phyloP scores from a whole-genome alignment of 1,284 basidiomycete genomes.

The Wolfiporia cocos region DNA sequence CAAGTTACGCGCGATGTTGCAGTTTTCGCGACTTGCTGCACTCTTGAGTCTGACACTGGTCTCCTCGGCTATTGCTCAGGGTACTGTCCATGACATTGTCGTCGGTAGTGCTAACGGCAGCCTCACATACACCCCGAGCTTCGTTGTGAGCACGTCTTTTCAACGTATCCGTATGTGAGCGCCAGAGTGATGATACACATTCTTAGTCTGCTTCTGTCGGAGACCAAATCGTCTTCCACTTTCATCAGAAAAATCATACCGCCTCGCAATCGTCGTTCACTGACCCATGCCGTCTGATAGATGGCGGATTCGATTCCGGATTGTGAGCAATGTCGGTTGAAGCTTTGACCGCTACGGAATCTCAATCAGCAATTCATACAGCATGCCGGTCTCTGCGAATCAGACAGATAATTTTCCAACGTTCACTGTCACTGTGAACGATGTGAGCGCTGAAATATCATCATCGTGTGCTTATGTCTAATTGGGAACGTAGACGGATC shows the following conservation, averaged over 20 bases:
- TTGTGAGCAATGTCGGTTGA: conserved; percentile 36
- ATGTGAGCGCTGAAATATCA: conserved; percentile 22
- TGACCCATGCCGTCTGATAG: conserved; percentile 40
- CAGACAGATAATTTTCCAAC: conserved; percentile 30
- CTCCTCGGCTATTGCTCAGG: conserved; percentile 37
- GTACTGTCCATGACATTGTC: conserved; percentile 36
- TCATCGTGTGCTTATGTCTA: no score
- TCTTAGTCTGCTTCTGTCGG: conserved; percentile 45
- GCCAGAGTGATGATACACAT: no score
- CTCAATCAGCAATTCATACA: no score
- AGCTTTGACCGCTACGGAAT: conserved; percentile 1
- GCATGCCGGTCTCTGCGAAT: conserved; percentile 43
- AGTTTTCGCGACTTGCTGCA: no score
- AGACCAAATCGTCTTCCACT: conserved; percentile 56
- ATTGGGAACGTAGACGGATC: conserved; percentile 29
- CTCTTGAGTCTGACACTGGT: conserved; percentile 39
- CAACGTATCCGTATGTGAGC: no score
- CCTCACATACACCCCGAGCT: conserved; percentile 41
- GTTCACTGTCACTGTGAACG: conserved; percentile 30
- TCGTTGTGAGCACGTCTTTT: conserved; percentile 42
- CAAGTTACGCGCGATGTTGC: no score
- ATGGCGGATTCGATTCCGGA: conserved; percentile 49
- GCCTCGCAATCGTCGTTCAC: conserved; percentile 53
- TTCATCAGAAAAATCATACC: conserved; percentile 50
- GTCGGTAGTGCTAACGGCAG: conserved; percentile 43